These are phyloP conservation scores for Citrullus mucosospermus DNA, from an alignment of 306 rosid genomes.

Conservation along the genomic window DNA sequence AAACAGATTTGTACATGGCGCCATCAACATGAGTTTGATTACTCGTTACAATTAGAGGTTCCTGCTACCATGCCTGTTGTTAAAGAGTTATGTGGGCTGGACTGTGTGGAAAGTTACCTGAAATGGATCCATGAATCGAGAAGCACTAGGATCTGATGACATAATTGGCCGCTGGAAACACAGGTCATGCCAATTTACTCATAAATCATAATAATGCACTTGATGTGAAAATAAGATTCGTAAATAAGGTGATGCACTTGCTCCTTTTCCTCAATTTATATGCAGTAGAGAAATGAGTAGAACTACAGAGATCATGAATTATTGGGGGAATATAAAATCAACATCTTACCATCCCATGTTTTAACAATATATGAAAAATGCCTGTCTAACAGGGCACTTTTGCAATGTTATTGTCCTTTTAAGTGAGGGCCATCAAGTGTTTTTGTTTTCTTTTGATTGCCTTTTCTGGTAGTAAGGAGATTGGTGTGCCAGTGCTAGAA, in stretches of 20 bases:
- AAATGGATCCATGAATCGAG: slow-evolving; percentile 26
- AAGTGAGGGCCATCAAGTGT: background rate
- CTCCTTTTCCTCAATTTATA: background rate
- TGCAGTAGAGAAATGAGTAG: background rate
- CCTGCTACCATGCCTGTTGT: slow-evolving; percentile 90
- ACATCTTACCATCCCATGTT: background rate
- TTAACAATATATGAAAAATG: background rate
- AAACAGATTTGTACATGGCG: slow-evolving; percentile 65
- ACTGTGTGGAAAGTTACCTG: slow-evolving; percentile 61
- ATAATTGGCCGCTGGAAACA: background rate
- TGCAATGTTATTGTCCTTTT: background rate
- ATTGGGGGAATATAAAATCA: background rate
- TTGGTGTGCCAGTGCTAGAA: too few species aligned
- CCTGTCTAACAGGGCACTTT: background rate
- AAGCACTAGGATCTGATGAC: background rate
- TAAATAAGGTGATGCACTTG: background rate
- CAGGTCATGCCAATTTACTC: background rate
- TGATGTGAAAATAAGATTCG: background rate
- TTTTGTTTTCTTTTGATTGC: background rate
- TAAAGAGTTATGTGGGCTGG: slow-evolving; percentile 57
- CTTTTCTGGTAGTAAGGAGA: background rate
- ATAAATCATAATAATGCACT: background rate
- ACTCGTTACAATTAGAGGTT: slow-evolving; percentile 45
- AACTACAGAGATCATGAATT: background rate
- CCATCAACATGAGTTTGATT: slow-evolving; percentile 16